A percentile compares a stretch with the other conserved stretches of the same genome.
phyloP scores from a whole-genome alignment of 352 stramenopile genomes.

The Phytophthora podocarpi region DNA sequence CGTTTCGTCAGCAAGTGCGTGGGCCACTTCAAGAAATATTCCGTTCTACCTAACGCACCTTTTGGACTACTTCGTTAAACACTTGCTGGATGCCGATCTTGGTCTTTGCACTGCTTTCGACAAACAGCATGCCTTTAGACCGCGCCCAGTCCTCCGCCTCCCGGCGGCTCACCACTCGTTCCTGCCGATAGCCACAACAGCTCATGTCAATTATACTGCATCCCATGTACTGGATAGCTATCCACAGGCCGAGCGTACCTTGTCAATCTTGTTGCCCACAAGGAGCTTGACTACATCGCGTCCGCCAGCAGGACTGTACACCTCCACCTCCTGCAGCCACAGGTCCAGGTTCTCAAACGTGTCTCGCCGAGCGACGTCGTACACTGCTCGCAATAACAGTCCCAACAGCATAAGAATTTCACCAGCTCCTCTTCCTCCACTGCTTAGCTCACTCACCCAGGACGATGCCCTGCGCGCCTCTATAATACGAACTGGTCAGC shows the following conservation, averaged over 20 bases:
- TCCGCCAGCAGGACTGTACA: constrained; percentile 95
- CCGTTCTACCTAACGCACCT: constrained; percentile 72
- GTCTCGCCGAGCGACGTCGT: constrained; percentile 96
- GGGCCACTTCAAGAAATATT: neutral
- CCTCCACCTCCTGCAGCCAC: constrained; percentile 98
- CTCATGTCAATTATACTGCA: neutral
- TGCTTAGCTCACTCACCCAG: constrained; percentile 75
- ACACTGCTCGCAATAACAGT: constrained; percentile 66
- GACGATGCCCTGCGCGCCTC: constrained; percentile 97
- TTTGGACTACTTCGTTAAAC: constrained; percentile 98
- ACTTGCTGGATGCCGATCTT: constrained; percentile 94
- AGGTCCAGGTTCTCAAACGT: constrained; percentile 98
- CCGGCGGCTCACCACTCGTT: constrained; percentile 92
- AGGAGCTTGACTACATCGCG: constrained; percentile 97
- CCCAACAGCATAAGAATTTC: constrained; percentile 4
- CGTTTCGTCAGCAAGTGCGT: constrained; percentile 6
- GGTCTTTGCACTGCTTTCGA: constrained; percentile 98
- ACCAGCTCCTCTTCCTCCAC: too few relatives aligned
- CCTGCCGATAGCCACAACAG: constrained; percentile 55
- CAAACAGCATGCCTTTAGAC: constrained; percentile 97
- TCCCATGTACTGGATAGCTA: too few relatives aligned
- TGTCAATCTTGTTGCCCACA: constrained; percentile 97
- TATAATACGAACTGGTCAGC: constrained; percentile 97
- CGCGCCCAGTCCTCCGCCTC: constrained; percentile 96
- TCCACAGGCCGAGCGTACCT: constrained; percentile 41